phyloP scores from a whole-genome alignment of 2,329 filamentous ascomycete species.

The Cordyceps militaris region DNA sequence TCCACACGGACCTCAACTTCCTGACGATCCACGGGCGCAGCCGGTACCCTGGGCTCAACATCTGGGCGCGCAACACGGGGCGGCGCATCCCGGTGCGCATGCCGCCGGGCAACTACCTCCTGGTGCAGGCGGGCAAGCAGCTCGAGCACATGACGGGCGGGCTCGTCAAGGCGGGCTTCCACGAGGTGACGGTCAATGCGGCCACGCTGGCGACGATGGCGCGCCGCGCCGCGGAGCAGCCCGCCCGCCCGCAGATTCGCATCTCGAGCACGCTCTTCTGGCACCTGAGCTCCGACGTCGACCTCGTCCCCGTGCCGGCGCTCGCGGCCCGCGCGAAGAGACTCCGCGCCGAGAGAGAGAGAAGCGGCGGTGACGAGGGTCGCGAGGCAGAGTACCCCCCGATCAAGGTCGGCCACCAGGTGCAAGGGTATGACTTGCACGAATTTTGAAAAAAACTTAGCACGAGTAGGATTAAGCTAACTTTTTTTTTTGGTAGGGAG shows the following conservation, averaged over 20 bases:
- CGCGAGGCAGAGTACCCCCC: conserved; percentile 39
- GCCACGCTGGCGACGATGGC: conserved; percentile 42
- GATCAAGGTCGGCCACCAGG: conserved; percentile 54
- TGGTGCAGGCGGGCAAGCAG: conserved; percentile 58
- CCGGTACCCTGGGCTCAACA: conserved; percentile 54
- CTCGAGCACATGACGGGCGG: conserved; percentile 55
- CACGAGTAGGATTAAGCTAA: not conserved
- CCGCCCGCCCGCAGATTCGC: conserved; percentile 45
- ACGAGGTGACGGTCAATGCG: conserved; percentile 54
- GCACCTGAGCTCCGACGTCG: conserved; percentile 51
- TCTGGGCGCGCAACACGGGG: conserved; percentile 58
- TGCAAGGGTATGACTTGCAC: conserved; percentile 39
- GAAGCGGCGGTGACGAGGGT: conserved; percentile 47
- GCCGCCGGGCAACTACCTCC: conserved; percentile 48
- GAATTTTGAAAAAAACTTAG: not conserved
- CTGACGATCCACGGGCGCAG: conserved; percentile 58
- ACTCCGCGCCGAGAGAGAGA: conserved; percentile 40
- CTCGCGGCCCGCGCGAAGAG: conserved; percentile 38
- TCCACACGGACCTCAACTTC: conserved; percentile 60
- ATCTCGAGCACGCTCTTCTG: conserved; percentile 57
- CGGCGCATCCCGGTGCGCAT: conserved; percentile 52
- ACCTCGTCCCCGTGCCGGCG: conserved; percentile 43
- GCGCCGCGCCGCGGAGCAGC: conserved; percentile 32
- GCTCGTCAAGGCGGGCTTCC: conserved; percentile 54
- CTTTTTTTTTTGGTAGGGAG: conserved; percentile 31